Percentiles rank a stretch among this genome's conserved stretches.
phyloP scores from a whole-genome alignment of 305 asterid species.

The Solanum hybrid region DNA sequence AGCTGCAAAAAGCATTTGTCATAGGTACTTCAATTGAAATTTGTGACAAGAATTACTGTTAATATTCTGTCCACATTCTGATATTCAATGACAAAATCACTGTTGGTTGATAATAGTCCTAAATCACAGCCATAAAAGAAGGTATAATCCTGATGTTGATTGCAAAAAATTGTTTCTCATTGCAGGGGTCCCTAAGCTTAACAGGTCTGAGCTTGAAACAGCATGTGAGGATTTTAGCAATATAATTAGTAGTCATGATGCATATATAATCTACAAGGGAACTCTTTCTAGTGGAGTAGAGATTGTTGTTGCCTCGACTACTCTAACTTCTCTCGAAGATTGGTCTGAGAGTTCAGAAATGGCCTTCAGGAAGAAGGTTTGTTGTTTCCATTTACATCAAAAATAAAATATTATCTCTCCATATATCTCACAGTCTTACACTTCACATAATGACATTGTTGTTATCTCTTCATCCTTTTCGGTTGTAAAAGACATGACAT shows the following conservation, averaged over 20 bases:
- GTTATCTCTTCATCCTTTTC: neutral
- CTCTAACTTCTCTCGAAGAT: slow-evolving; percentile 37
- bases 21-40: slow-evolving; percentile 34
- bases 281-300: slow-evolving; percentile 93
- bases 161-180: neutral
- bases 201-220: slow-evolving; percentile 70
- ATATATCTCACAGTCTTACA: neutral
- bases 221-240: slow-evolving; percentile 98
- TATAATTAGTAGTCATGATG: slow-evolving; percentile 36
- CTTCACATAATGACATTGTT: neutral
- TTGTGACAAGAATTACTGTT: neutral
- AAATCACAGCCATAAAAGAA: neutral
- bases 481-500: neutral
- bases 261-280: slow-evolving; percentile 68
- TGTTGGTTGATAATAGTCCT: neutral
- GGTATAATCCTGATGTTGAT: neutral
- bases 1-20: slow-evolving; percentile 83
- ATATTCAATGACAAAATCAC: neutral
- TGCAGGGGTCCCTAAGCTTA: slow-evolving; percentile 87
- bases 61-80: neutral
- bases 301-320: slow-evolving; percentile 77
- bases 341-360: slow-evolving; percentile 76
- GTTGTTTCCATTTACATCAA: slow-evolving; percentile 3
- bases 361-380: slow-evolving; percentile 76
- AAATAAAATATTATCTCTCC: neutral